These are phyloP conservation scores for Monilinia fructicola DNA, from an alignment of 2,329 filamentous ascomycete genomes.

Conservation along the genomic window DNA sequence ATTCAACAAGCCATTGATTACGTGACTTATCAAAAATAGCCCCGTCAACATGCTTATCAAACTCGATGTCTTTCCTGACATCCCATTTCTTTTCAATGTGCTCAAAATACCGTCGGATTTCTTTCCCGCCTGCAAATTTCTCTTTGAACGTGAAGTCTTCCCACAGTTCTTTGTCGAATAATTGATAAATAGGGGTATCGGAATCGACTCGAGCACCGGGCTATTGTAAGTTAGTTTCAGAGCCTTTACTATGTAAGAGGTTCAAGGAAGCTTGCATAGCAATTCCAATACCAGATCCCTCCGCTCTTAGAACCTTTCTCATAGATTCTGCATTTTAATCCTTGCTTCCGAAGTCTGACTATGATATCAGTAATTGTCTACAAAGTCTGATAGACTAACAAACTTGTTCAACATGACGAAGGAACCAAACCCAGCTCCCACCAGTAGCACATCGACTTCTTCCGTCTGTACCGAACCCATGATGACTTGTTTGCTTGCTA, in stretches of 20 bases:
- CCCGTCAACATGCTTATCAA: slow-evolving; percentile 45
- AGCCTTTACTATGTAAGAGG: background rate
- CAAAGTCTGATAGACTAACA: slow-evolving; percentile 42
- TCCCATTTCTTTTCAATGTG: slow-evolving; percentile 56
- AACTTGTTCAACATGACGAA: slow-evolving; percentile 31
- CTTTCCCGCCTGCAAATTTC: slow-evolving; percentile 52
- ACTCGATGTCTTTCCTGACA: slow-evolving; percentile 48
- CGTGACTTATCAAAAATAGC: slow-evolving; percentile 44
- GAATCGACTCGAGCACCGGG: slow-evolving; percentile 49
- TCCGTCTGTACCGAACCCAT: slow-evolving; percentile 22
- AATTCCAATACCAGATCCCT: slow-evolving; percentile 49
- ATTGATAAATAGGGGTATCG: slow-evolving; percentile 45
- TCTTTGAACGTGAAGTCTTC: slow-evolving; percentile 58
- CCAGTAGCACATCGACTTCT: slow-evolving; percentile 43
- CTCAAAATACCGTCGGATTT: slow-evolving; percentile 59
- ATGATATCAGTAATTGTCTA: background rate
- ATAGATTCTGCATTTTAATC: slow-evolving; percentile 50
- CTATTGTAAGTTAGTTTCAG: slow-evolving; percentile 36
- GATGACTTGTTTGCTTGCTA: background rate
- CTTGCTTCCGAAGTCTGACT: slow-evolving; percentile 47
- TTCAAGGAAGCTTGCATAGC: slow-evolving; percentile 40
- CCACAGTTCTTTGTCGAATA: slow-evolving; percentile 45
- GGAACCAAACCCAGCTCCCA: slow-evolving; percentile 39
- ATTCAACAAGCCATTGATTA: slow-evolving; percentile 45
- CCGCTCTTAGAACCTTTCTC: slow-evolving; percentile 54